Conservation (phyloP, 306 rosid genomes). For the Aeschynomene evenia region DNA sequence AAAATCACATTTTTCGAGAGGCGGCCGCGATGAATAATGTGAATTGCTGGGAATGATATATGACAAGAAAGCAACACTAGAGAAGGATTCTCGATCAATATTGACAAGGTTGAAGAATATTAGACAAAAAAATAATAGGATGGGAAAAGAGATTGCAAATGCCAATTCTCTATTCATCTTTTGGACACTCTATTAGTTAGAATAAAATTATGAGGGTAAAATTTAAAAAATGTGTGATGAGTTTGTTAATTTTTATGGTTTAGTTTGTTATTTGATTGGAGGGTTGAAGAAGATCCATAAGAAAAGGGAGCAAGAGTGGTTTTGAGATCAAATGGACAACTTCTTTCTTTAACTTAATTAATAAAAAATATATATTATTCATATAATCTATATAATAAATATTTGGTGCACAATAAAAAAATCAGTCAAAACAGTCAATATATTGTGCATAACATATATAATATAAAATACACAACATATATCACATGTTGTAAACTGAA, state of each 20-base stretch:
- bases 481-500: no score
- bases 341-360: no score
- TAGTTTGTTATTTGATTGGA: conserved; percentile 5
- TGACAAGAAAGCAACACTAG: conserved; percentile 42
- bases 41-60: conserved; percentile 2
- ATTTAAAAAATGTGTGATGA: neutral
- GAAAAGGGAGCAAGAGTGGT: conserved; percentile 29
- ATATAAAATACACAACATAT: no score
- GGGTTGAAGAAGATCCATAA: conserved; percentile 54
- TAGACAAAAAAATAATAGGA: conserved; percentile 38
- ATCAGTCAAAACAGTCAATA: no score
- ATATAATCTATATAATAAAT: no score
- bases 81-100: conserved; percentile 35
- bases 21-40: conserved; percentile 1
- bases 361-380: no score
- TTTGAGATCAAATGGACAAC: neutral
- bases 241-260: neutral
- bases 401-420: no score
- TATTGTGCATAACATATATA: no score
- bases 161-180: conserved; percentile 48
- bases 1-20: conserved; percentile 43
- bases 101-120: conserved; percentile 29
- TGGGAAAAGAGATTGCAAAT: conserved; percentile 41
- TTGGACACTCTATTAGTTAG: neutral
- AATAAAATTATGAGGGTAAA: conserved; percentile 10